phyloP scores from a whole-genome alignment of 331 rosid genomes.

The Prunus yedoensis region DNA sequence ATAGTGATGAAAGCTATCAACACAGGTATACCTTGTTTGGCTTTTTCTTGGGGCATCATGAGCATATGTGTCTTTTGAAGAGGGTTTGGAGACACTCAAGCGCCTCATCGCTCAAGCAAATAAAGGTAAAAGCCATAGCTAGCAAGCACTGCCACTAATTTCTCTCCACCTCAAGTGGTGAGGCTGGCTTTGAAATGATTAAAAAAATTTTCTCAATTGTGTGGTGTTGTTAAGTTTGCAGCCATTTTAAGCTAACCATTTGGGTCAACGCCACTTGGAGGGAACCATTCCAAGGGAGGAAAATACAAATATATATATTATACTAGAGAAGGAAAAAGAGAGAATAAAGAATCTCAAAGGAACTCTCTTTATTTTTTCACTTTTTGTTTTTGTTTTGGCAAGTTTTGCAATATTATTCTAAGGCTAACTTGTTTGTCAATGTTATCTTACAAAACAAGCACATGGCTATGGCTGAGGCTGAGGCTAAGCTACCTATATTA shows the following conservation, averaged over 20 bases:
- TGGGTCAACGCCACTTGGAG: slow-evolving; percentile 49
- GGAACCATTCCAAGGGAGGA: slow-evolving; percentile 16
- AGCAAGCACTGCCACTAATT: background rate
- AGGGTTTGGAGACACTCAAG: slow-evolving; percentile 44
- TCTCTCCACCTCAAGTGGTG: slow-evolving; percentile 21
- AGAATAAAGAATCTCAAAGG: slow-evolving; percentile 8
- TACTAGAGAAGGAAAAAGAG: background rate
- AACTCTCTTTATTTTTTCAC: slow-evolving; percentile 12
- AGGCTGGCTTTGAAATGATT: slow-evolving; percentile 41
- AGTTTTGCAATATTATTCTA: slow-evolving; percentile 11
- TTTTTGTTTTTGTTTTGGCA: slow-evolving; percentile 5
- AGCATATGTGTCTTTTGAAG: slow-evolving; percentile 51
- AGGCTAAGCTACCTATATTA: background rate
- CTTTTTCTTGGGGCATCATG: slow-evolving; percentile 36
- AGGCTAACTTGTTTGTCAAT: slow-evolving; percentile 6
- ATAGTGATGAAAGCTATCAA: slow-evolving; percentile 28
- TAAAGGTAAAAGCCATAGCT: background rate
- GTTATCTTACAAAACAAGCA: slow-evolving; percentile 19
- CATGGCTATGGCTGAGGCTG: slow-evolving; percentile 25
- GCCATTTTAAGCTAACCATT: slow-evolving; percentile 48
- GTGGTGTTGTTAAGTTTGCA: slow-evolving; percentile 47
- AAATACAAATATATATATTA: background rate
- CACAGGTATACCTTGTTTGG: slow-evolving; percentile 41
- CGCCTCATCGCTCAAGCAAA: slow-evolving; percentile 8
- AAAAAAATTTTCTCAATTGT: slow-evolving; percentile 10